Evolutionary conservation across 2,329 filamentous ascomycete genomes (phyloP), one percentile per base, ranked within the genome.

Genomic region (Ploettnerulaceae sp.): DNA sequence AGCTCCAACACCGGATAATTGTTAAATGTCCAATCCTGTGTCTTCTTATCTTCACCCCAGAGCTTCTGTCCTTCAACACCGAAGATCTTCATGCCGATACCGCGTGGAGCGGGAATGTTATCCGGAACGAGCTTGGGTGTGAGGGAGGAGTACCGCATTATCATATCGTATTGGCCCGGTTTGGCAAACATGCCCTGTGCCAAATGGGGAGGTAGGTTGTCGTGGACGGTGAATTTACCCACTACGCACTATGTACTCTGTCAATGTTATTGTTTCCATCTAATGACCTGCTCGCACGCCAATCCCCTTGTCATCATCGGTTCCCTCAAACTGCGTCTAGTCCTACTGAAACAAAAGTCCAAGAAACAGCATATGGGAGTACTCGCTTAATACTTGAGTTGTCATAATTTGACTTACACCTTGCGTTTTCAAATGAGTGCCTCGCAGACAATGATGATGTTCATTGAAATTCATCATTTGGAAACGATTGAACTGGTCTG

Each of bases 381-480:
- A n/a, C n/a, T n/a, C n/a, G n/a, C 25, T 28, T 28, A 12, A 7
- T 12, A 2, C 14, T n/a, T n/a, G n/a, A n/a, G n/a, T n/a, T n/a
- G n/a, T n/a, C n/a, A n/a, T n/a, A n/a, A n/a, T n/a, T n/a, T n/a
- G n/a, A 48, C 48, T 2, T 47, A 53, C 51, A 2, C 51, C 51
- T 28, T 53, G 51, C 5, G 48, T 53, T 26, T 53, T 51, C 25
- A 53, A 25, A 35, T 51, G 48, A 22, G 48, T 51, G 18, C 48
- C 51, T 32, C 51, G 29, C 5, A 53, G 22, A 29, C 51, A 53
- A 36, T 53, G 51, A 26, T 53, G 51, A 17, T 53, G 48, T 18
- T 53, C 51, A 25, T 53, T 53, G 38, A 53, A 53, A 21, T 53
- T 53, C 45, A 49, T 53, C 48, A 53, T 51, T 36, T 53, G 48